These are phyloP conservation scores for Lasiodiplodia hormozganensis DNA, from an alignment of 2,329 filamentous ascomycete genomes.

Conservation along the genomic window DNA sequence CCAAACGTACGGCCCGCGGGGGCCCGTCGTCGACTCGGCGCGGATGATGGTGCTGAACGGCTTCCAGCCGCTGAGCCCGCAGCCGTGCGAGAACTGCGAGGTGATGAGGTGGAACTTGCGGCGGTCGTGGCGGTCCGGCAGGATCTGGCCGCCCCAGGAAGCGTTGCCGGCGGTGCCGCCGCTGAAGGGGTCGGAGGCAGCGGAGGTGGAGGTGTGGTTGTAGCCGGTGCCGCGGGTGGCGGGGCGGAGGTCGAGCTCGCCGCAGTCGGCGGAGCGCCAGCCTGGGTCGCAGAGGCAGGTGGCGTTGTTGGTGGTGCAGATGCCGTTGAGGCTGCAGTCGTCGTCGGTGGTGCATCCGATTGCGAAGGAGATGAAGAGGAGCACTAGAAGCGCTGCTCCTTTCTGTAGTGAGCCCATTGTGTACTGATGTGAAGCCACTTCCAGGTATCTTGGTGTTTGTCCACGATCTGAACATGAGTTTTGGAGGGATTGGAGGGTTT, in stretches of 20 bases:
- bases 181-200: conserved; percentile 31
- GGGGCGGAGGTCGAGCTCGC: conserved; percentile 54
- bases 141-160: conserved; percentile 57
- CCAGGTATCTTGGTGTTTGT: background rate
- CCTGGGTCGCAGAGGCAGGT: conserved; percentile 48
- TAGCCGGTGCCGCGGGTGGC: conserved; percentile 53
- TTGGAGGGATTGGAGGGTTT: background rate
- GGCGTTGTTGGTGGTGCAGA: conserved; percentile 37
- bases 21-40: conserved; percentile 54
- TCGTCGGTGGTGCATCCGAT: conserved; percentile 39
- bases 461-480: background rate
- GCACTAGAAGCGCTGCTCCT: background rate
- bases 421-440: background rate
- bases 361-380: background rate
- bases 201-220: conserved; percentile 49
- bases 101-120: conserved; percentile 55
- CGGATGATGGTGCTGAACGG: conserved; percentile 55
- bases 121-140: conserved; percentile 51
- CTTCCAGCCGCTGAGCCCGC: conserved; percentile 56
- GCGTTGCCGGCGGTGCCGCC: conserved; percentile 46
- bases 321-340: conserved; percentile 51
- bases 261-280: conserved; percentile 55
- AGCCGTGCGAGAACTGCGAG: conserved; percentile 55
- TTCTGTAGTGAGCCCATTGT: background rate
- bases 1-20: conserved; percentile 54